Percentiles rank a stretch among this genome's conserved stretches.
Conservation (phyloP, 1,284 basidiomycete species). For the Sparassis latifolia region DNA sequence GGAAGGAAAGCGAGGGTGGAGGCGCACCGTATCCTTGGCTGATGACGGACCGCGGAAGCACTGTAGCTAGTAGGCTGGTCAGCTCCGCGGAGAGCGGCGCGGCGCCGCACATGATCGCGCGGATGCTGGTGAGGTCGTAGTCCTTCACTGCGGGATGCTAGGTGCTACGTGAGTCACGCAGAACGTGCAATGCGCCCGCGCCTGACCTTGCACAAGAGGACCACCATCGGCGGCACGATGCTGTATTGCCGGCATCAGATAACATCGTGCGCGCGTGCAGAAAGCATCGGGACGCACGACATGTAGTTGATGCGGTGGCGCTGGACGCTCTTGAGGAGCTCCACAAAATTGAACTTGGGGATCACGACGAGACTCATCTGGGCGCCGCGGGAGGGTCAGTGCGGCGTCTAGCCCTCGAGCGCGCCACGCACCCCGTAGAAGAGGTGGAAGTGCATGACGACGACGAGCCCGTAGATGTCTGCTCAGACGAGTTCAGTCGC, state of each 20-base stretch:
- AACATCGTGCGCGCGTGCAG: too few species aligned
- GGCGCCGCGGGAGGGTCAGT: slow-evolving; percentile 25
- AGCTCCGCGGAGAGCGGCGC: slow-evolving; percentile 64
- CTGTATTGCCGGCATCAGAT: slow-evolving; percentile 25
- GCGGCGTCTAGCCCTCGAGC: background rate
- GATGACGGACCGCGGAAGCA: slow-evolving; percentile 49
- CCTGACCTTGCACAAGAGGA: slow-evolving; percentile 47
- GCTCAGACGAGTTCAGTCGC: background rate
- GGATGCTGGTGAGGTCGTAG: slow-evolving; percentile 52
- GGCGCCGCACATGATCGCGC: slow-evolving; percentile 54
- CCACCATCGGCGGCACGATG: slow-evolving; percentile 59
- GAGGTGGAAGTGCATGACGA: slow-evolving; percentile 46
- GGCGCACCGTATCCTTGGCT: slow-evolving; percentile 54
- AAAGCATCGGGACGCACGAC: slow-evolving; percentile 31
- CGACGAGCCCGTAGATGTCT: slow-evolving; percentile 64
- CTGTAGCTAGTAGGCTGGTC: slow-evolving; percentile 42
- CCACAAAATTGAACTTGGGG: slow-evolving; percentile 58
- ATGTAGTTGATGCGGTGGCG: slow-evolving; percentile 56
- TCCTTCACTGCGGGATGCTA: slow-evolving; percentile 58
- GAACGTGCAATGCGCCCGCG: background rate
- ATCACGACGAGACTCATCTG: slow-evolving; percentile 49
- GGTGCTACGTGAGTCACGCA: background rate
- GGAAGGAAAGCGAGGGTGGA: background rate
- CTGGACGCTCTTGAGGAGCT: slow-evolving; percentile 59
- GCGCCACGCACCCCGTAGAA: slow-evolving; percentile 36